Conservation (phyloP, 169 alveolate genomes). For the Pseudocohnilembus persalinus region DNA sequence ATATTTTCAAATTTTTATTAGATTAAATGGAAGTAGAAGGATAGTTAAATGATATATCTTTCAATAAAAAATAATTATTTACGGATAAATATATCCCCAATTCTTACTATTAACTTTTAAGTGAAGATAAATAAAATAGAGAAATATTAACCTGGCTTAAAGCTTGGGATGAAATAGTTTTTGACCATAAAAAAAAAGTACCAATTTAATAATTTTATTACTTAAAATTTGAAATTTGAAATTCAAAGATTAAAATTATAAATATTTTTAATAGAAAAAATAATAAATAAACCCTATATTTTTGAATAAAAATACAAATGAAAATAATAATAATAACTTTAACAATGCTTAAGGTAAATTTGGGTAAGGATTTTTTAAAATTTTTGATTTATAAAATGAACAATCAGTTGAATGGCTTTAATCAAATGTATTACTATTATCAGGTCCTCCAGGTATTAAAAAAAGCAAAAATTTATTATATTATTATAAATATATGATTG, state of each 20-base stretch:
- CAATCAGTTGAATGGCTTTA: too few species aligned
- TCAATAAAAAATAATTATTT: slow-evolving; percentile 48
- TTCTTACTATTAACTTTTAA: slow-evolving; percentile 59
- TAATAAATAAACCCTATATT: slow-evolving; percentile 29
- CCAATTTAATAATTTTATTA: slow-evolving; percentile 24
- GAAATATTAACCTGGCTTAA: slow-evolving; percentile 75
- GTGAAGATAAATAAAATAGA: slow-evolving; percentile 71
- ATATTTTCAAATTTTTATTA: too few species aligned
- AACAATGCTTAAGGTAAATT: slow-evolving; percentile 15
- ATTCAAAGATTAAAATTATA: not conserved
- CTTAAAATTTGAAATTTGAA: not conserved
- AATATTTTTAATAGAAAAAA: slow-evolving; percentile 12
- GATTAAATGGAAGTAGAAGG: not conserved
- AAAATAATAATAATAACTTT: not conserved
- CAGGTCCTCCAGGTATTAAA: too few species aligned
- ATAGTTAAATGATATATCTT: too few species aligned
- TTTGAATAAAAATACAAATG: slow-evolving; percentile 28
- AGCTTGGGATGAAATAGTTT: slow-evolving; percentile 78
- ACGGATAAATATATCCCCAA: slow-evolving; percentile 63
- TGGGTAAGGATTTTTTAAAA: slow-evolving; percentile 4
- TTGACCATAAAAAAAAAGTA: slow-evolving; percentile 36
- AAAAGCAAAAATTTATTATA: too few species aligned
- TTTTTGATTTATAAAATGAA: not conserved
- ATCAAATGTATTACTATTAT: too few species aligned
- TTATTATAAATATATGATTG: too few species aligned